Base-by-base conservation (phyloP, 176 grass and related monocot genomes). In the Rhipidocladum racemiflorum region DNA sequence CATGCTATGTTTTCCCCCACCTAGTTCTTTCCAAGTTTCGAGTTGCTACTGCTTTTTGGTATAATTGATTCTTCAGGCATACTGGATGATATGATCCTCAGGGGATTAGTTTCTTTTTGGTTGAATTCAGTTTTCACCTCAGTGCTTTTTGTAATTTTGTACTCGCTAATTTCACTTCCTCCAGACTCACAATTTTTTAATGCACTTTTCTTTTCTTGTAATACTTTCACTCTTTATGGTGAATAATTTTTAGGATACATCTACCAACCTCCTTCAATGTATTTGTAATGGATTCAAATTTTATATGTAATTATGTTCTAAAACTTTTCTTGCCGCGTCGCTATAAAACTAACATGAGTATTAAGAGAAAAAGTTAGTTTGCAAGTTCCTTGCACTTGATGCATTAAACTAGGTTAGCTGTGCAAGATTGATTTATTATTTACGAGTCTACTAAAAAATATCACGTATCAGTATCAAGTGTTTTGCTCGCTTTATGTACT, bases 111-210 rank as follows among this genome's bases (percentile, higher is more conserved):
- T 44, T 70, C 25, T 23, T 3, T 81, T 85, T 17, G 16, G 7
- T 67, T 68, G 30, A 76, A 69, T 27, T 79, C 60, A 68, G 72
- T 51, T 75, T 81, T 56, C 6, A 5, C 70, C n/a, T 21, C 5
- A 75, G 24, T 54, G 9, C 14, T 23, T 9, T 2, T 14, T 45
- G 28, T 34, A 23, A 61, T 64, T 55, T 44, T 71, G 36, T 45
- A 10, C 1, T 27, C 3, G 8, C 18, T 48, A 43, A 64, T 54
- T 77, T 77, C 14, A 25, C 57, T 21, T 77, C 21, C 3, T 10
- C 0, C 28, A 15, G 38, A 35, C 6, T 28, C 21, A 18, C 5
- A 61, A 35, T 25, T 48, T 66, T 12, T 67, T 40, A 0, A 6
- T 38, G 25, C 7, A 28, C 7, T 80, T 86, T 56, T 65, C 5